phyloP scores from a whole-genome alignment of 768 basidiomycete species.

The Favolaschia claudopus region DNA sequence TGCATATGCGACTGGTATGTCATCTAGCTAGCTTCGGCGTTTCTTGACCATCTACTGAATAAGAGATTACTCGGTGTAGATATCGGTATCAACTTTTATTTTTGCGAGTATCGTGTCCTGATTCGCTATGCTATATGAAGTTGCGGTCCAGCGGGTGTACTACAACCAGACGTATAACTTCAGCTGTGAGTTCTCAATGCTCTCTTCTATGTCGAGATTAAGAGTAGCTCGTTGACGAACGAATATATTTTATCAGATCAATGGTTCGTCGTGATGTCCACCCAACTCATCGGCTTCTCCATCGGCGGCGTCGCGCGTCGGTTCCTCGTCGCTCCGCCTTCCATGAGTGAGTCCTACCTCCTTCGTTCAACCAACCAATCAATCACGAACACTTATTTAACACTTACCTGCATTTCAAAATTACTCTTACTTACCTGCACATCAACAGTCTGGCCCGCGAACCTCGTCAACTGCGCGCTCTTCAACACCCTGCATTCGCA shows the following conservation, averaged over 20 bases:
- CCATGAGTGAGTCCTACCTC: conserved; percentile 60
- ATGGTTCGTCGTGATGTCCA: conserved; percentile 81
- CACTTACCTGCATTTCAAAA: conserved; percentile 40
- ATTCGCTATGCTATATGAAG: conserved; percentile 58
- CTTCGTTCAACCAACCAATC: no score
- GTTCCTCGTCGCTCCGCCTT: conserved; percentile 77
- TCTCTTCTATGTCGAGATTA: background rate
- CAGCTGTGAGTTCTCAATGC: conserved; percentile 48
- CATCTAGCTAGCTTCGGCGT: no score
- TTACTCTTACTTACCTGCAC: conserved; percentile 31
- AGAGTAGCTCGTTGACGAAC: conserved; percentile 6
- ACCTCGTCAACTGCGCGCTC: conserved; percentile 74
- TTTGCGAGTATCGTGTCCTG: background rate
- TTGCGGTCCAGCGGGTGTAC: conserved; percentile 79
- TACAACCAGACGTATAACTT: conserved; percentile 73
- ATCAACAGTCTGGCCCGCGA: conserved; percentile 84
- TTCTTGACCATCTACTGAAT: no score
- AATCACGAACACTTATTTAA: no score
- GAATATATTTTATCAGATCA: conserved; percentile 67
- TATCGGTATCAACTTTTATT: background rate
- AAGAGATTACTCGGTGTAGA: no score
- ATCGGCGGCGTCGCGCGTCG: conserved; percentile 76
- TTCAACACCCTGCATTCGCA: conserved; percentile 87
- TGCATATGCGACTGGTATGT: conserved; percentile 24
- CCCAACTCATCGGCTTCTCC: conserved; percentile 84